A percentile compares a stretch with the other conserved stretches of the same genome.
These are phyloP conservation scores for Leccinum subrobustum DNA, from an alignment of 1,284 basidiomycete species.

Conservation along the genomic window DNA sequence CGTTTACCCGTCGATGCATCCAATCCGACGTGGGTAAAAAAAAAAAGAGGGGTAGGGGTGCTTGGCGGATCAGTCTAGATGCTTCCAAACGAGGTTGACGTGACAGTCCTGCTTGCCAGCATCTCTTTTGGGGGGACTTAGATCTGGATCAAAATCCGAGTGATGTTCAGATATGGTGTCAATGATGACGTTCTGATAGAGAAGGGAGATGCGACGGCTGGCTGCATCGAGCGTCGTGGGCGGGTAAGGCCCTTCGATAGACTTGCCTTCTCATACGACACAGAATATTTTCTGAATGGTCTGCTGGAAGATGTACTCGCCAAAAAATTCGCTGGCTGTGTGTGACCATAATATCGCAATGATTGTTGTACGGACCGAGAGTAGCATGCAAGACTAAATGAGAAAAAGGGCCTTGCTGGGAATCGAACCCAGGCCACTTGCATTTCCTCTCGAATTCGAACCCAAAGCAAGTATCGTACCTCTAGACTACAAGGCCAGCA, in stretches of 20 bases:
- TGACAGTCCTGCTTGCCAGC: neutral
- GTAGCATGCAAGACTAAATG: neutral
- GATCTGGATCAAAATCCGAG: constrained; percentile 17
- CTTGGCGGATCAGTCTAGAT: neutral
- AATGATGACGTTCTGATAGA: constrained; percentile 69
- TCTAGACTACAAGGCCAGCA: constrained; percentile 25
- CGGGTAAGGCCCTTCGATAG: constrained; percentile 29
- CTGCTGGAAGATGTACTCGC: neutral
- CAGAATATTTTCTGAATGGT: neutral
- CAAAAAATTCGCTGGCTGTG: neutral
- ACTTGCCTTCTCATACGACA: neutral
- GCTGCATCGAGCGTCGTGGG: constrained; percentile 58
- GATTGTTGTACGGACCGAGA: neutral
- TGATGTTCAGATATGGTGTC: constrained; percentile 39
- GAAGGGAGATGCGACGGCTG: constrained; percentile 56
- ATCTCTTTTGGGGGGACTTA: neutral
- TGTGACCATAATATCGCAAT: neutral
- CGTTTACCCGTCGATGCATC: neutral
- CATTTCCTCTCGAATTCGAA: constrained; percentile 19
- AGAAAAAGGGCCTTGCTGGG: constrained; percentile 33
- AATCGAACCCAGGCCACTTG: constrained; percentile 48
- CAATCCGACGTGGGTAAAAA: neutral
- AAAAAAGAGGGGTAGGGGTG: neutral
- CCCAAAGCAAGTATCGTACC: constrained; percentile 33
- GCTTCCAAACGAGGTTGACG: neutral